Percentiles rank a stretch among this genome's conserved stretches.
These are phyloP conservation scores for Rhizodiscina lignyota DNA, from an alignment of 495 filamentous ascomycete species.

Conservation along the genomic window DNA sequence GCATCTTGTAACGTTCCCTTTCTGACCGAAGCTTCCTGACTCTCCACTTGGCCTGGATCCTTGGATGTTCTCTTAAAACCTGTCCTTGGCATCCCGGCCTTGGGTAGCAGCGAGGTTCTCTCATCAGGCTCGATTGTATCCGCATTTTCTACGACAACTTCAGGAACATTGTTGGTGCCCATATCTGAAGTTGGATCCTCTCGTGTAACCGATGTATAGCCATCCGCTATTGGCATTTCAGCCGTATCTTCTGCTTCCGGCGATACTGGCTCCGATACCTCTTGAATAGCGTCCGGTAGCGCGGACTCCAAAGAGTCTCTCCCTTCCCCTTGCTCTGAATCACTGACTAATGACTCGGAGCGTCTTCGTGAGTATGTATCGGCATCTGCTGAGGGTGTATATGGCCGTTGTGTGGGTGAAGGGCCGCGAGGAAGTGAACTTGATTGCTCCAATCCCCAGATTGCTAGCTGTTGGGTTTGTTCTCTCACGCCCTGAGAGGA, in stretches of 20 bases:
- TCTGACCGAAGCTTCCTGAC: neutral
- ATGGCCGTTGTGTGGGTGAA: no score
- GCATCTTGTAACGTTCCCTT: neutral
- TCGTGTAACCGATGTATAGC: no score
- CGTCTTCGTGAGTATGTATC: neutral
- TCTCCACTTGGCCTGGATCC: neutral
- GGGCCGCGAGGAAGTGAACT: conserved; percentile 18
- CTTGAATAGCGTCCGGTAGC: conserved; percentile 32
- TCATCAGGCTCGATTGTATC: conserved; percentile 24
- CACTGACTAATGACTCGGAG: conserved; percentile 1
- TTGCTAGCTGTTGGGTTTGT: conserved; percentile 81
- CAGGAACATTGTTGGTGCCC: no score
- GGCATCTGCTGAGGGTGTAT: no score
- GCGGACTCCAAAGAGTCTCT: conserved; percentile 11
- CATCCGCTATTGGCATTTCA: no score
- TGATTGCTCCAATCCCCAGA: conserved; percentile 59
- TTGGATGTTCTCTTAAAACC: conserved; percentile 5
- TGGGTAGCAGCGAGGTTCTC: conserved; percentile 27
- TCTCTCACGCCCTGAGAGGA: conserved; percentile 65
- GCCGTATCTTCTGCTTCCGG: no score
- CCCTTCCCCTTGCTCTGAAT: conserved; percentile 6
- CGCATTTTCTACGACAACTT: no score
- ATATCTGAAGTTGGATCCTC: no score
- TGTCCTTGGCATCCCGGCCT: no score
- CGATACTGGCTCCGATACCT: conserved; percentile 40